Base-by-base conservation (phyloP, 2,329 filamentous ascomycete species). In the Clarireedia paspali region DNA sequence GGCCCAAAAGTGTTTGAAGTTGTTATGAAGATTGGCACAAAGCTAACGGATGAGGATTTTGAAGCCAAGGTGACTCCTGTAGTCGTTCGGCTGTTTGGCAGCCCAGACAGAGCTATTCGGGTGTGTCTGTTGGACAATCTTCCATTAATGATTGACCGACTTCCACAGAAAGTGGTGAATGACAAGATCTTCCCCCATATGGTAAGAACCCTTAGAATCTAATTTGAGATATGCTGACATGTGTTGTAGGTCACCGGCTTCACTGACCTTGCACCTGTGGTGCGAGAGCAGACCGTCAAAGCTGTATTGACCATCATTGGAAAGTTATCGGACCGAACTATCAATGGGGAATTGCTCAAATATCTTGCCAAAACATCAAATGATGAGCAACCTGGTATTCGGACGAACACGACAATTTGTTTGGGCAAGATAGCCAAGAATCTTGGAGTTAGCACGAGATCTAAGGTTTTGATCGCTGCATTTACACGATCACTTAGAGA, bases 401-500 rank as follows among this genome's bases (percentile, higher is more conserved):
- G 94, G 59, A 99, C 94, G 7, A 99, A 99, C 70, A 99, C 94
- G 0, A 99, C 94, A 1, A 99, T 99, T 55, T 97, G 92, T 68
- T 74, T 99, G 0, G 94, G 94, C 23, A 97, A 96, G 68, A 96
- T 99, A 64, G 91, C 94, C 14, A 91, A 90, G 64, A 88, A 95
- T 65, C 77, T 99, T 1, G 89, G 90, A 1, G 77, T 81, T 1
- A 78, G 88, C 62, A 89, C 88, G 3, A 81, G 94, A 60, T 80
- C 88, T 48, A 99, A 97, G 71, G 92, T 99, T 0, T 81, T 99
- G 26, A 87, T 91, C 52, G 94, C 94, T 6, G 94, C 94, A 0
- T 99, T 99, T 67, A 86, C 88, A 2, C 83, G 94, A 26, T 90
- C 94, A 0, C 77, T 97, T 3, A 81, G 91, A 50, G 94, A 99